Conservation (phyloP, 495 filamentous ascomycete species). For the Aspergillus campestris region DNA sequence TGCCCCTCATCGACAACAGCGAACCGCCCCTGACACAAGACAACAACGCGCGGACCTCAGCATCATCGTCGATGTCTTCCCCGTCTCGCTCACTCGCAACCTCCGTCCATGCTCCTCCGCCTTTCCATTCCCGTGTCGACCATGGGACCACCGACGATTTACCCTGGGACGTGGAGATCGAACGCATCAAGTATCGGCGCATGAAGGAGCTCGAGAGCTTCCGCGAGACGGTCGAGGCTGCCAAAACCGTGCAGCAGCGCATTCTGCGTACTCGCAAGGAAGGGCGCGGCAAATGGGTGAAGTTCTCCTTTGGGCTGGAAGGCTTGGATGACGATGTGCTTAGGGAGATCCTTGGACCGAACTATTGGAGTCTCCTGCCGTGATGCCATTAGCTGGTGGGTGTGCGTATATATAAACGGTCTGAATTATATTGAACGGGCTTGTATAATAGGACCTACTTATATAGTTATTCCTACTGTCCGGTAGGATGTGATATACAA, state of each 20-base stretch:
- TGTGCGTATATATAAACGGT: neutral
- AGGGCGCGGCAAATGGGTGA: constrained; percentile 30
- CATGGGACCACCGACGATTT: constrained; percentile 3
- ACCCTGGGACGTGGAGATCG: constrained; percentile 27
- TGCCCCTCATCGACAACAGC: constrained; percentile 11
- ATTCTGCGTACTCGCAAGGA: constrained; percentile 22
- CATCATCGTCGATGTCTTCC: neutral
- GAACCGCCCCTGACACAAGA: constrained; percentile 2
- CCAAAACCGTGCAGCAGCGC: constrained; percentile 17
- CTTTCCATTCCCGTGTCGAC: neutral
- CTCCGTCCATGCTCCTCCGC: constrained; percentile 12
- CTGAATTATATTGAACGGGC: neutral
- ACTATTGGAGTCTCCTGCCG: constrained; percentile 3
- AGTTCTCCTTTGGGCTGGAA: constrained; percentile 25
- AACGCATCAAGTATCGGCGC: constrained; percentile 19
- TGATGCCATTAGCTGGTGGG: neutral
- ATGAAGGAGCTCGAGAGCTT: constrained; percentile 20
- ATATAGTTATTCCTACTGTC: too few species aligned
- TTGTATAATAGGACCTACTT: too few species aligned
- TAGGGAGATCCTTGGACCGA: constrained; percentile 11
- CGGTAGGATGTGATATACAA: too few species aligned
- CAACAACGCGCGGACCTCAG: neutral
- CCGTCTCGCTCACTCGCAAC: constrained; percentile 9
- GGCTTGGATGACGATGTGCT: constrained; percentile 13
- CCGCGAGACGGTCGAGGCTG: constrained; percentile 12